Evolutionary conservation across 1,284 basidiomycete genomes (phyloP).

Genomic region (Ustilago vetiveriae): DNA sequence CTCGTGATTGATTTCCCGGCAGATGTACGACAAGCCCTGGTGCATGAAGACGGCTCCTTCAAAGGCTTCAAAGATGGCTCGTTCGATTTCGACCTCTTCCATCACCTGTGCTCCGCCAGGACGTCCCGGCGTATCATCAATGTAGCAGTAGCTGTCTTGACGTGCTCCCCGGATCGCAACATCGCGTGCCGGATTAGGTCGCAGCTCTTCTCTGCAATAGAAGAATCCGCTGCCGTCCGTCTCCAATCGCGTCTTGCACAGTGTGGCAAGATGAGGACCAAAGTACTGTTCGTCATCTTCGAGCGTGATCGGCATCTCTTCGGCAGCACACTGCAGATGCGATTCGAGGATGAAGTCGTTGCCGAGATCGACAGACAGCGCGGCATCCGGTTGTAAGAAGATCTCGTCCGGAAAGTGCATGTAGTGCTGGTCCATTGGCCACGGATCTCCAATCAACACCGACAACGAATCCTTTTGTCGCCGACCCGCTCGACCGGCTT

Average conservation of each 20-base stretch:
- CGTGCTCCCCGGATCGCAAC: constrained; percentile 80
- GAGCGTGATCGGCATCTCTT: constrained; percentile 81
- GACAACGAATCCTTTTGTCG: constrained; percentile 83
- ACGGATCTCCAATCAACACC: constrained; percentile 77
- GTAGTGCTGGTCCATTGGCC: constrained; percentile 82
- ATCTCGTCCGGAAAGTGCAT: constrained; percentile 73
- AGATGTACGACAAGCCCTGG: constrained; percentile 70
- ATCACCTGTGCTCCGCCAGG: constrained; percentile 72
- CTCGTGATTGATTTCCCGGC: constrained; percentile 84
- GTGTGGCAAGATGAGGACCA: constrained; percentile 70
- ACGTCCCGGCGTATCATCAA: constrained; percentile 73
- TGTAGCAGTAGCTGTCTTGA: constrained; percentile 80
- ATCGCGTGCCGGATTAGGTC: constrained; percentile 77
- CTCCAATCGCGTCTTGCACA: constrained; percentile 73
- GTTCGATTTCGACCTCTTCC: constrained; percentile 85
- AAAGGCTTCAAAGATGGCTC: constrained; percentile 83
- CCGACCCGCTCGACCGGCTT: constrained; percentile 87
- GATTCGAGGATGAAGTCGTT: constrained; percentile 82
- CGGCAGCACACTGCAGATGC: constrained; percentile 86
- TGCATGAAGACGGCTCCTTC: constrained; percentile 70
- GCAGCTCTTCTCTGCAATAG: constrained; percentile 79
- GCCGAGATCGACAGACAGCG: constrained; percentile 78
- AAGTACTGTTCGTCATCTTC: constrained; percentile 78
- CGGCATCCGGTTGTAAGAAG: constrained; percentile 71
- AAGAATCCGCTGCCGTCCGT: constrained; percentile 77